Evolutionary conservation across 768 basidiomycete genomes (phyloP), one percentile per base, ranked within the genome.

Genomic region (Amanita molliuscula): DNA sequence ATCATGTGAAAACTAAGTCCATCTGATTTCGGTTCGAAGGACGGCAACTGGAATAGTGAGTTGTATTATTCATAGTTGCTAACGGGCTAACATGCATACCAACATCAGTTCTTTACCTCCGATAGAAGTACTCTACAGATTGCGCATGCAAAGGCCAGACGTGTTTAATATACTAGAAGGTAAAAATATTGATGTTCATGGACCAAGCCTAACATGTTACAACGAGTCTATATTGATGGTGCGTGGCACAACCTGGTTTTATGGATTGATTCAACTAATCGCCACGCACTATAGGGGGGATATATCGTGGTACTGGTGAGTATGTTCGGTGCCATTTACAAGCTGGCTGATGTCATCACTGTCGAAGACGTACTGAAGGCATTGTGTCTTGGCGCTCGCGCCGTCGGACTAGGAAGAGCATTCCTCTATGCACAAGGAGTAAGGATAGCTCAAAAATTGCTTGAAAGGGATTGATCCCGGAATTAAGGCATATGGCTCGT

Each of bases 351-450:
- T 1, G 31, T 10, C 31, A 31, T 31, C 31, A 2, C 31, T 4
- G 13, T 31, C 31, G 11, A 51, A 75, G 92, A 94, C 66, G 82
- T 93, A 13, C 67, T 96, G 43, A 96, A 95, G 64, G 92, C 92
- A 0, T 67, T 95, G 8, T 94, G 90, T 60, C 71, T 96, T 6
- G 93, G 93, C 8, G 93, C 93, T 3, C 82, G 67, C 54, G 88
- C 84, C 6, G 88, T 93, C 15, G 92, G 93, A 3, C 67, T 96
- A 28, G 93, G 93, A 2, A 73, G 93, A 11, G 75, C 86, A 11
- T 88, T 93, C 71, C 72, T 96, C 9, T 95, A 87, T 59, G 90
- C 85, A 1, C 84, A 88, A 66, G 85, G 85, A 58, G 87, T 88
- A 64, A 59, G 76, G 60, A 10, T 8, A 31, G 21, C 20, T 37